Percentiles rank a stretch among this genome's conserved stretches.
Evolutionary conservation across 1,284 basidiomycete species (phyloP).

Genomic region (Papiliotrema nemorosa): DNA sequence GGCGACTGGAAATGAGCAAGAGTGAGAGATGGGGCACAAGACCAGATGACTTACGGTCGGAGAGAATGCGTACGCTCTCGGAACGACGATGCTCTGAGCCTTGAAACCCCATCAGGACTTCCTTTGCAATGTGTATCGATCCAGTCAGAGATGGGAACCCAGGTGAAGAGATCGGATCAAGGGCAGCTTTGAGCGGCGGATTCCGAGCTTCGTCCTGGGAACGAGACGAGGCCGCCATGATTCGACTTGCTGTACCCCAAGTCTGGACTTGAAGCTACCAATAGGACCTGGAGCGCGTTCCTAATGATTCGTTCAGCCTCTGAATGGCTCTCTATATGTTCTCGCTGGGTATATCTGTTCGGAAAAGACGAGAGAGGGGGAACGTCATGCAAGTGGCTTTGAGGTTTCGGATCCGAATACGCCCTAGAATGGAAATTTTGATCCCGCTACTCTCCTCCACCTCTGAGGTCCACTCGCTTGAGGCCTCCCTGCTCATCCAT

Average conservation of each 20-base stretch:
- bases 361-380: too few relatives aligned
- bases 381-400: too few relatives aligned
- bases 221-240: conserved; percentile 6
- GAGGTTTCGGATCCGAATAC: too few relatives aligned
- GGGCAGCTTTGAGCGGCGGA: conserved; percentile 28
- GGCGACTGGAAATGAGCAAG: conserved; percentile 59
- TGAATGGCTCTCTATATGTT: too few relatives aligned
- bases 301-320: too few relatives aligned
- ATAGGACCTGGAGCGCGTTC: not conserved
- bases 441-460: too few relatives aligned
- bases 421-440: too few relatives aligned
- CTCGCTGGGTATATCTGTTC: too few relatives aligned
- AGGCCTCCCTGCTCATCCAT: too few relatives aligned
- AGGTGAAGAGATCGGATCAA: conserved; percentile 33
- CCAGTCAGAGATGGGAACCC: conserved; percentile 29
- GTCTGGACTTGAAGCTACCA: not conserved
- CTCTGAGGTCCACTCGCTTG: too few relatives aligned
- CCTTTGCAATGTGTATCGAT: conserved; percentile 43
- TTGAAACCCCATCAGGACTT: conserved; percentile 45
- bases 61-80: conserved; percentile 44
- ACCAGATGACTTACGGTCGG: conserved; percentile 44
- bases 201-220: not conserved
- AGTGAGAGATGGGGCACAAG: not conserved
- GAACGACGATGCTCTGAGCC: conserved; percentile 38
- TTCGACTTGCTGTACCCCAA: not conserved